These are phyloP conservation scores for Phaffia australis DNA, from an alignment of 768 basidiomycete species.

Conservation along the genomic window DNA sequence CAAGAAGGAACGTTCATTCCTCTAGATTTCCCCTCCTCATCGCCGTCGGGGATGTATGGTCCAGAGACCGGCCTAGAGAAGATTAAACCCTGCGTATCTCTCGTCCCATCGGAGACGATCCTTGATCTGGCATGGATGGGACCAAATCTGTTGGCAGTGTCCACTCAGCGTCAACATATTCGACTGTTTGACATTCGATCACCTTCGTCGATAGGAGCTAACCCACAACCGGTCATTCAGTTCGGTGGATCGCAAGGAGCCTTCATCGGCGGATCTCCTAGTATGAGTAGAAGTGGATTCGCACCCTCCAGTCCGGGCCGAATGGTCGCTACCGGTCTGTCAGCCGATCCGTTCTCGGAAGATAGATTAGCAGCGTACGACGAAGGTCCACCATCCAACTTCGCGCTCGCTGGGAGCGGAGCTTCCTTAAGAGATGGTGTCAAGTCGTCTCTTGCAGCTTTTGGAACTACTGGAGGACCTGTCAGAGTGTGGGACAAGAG, in stretches of 20 bases:
- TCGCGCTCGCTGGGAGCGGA: not conserved
- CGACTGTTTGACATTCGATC: conserved; percentile 21
- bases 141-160: conserved; percentile 14
- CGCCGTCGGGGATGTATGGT: not conserved
- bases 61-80: not conserved
- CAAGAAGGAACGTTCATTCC: conserved; percentile 5
- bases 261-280: not conserved
- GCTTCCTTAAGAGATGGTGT: conserved; percentile 18
- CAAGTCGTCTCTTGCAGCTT: not conserved
- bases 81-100: not conserved
- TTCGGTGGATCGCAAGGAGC: conserved; percentile 7
- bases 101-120: conserved; percentile 20
- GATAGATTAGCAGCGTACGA: conserved; percentile 18
- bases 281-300: not conserved
- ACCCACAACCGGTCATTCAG: conserved; percentile 6
- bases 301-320: not conserved
- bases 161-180: conserved; percentile 16
- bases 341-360: conserved; percentile 8
- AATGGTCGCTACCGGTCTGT: conserved; percentile 10
- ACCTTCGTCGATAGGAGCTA: not conserved
- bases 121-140: conserved; percentile 21
- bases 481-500: conserved; percentile 19
- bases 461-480: conserved; percentile 1
- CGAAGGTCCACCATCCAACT: conserved; percentile 8
- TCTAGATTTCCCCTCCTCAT: not conserved